Conservation (phyloP, 306 rosid genomes). For the Dalbergia oliveri region DNA sequence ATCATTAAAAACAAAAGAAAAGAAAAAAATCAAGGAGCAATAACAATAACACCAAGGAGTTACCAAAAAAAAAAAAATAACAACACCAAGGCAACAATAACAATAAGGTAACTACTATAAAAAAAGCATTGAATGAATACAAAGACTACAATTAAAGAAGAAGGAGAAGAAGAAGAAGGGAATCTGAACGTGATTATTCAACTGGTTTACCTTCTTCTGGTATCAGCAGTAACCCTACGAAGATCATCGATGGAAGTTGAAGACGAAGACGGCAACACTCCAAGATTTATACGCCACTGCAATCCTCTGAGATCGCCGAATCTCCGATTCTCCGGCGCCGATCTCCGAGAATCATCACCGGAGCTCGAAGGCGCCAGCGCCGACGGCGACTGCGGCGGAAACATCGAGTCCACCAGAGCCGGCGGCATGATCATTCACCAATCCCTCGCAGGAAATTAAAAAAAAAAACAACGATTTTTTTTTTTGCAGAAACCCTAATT, state of each 20-base stretch:
- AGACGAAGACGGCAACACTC: slow-evolving; percentile 77
- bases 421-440: slow-evolving; percentile 61
- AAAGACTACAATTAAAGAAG: neutral
- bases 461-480: neutral
- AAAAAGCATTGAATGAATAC: neutral
- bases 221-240: slow-evolving; percentile 91
- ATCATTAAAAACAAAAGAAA: neutral
- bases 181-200: neutral
- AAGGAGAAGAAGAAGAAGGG: neutral
- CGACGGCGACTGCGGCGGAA: slow-evolving; percentile 51
- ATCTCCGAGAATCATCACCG: slow-evolving; percentile 49
- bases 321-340: slow-evolving; percentile 59
- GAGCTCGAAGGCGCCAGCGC: slow-evolving; percentile 36
- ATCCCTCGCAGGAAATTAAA: slow-evolving; percentile 23
- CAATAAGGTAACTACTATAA: neutral
- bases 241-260: slow-evolving; percentile 77
- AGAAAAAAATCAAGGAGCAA: neutral
- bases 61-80: too few relatives aligned
- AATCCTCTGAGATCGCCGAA: slow-evolving; percentile 82
- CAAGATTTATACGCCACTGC: slow-evolving; percentile 93
- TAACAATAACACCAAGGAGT: too few relatives aligned
- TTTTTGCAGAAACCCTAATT: slow-evolving; percentile 26
- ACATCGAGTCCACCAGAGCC: slow-evolving; percentile 61
- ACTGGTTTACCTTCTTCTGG: slow-evolving; percentile 76
- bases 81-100: neutral